phyloP scores from a whole-genome alignment of 208 protist genomes.

The Kentomonas sorsogonicus region DNA sequence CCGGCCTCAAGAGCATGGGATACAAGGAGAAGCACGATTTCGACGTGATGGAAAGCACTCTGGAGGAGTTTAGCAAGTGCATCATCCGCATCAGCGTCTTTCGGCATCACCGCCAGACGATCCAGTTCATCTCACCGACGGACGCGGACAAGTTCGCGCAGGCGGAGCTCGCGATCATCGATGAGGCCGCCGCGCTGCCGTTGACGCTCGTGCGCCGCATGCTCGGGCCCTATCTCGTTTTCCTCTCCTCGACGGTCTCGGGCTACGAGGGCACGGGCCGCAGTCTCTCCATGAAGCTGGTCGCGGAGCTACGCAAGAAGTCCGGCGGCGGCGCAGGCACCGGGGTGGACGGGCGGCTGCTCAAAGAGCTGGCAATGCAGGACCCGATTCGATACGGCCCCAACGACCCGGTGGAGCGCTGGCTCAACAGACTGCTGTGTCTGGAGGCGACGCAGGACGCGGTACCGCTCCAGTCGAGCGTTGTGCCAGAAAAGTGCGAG shows the following conservation, averaged over 20 bases:
- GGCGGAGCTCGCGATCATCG: conserved; percentile 98
- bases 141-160: conserved; percentile 92
- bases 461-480: conserved; percentile 43
- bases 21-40: conserved; percentile 98
- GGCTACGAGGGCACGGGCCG: conserved; percentile 99
- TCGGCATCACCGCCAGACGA: conserved; percentile 96
- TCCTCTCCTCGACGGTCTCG: conserved; percentile 98
- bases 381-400: conserved; percentile 98
- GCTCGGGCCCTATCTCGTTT: conserved; percentile 97
- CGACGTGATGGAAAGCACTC: conserved; percentile 92
- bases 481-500: conserved; percentile 95
- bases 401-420: conserved; percentile 95
- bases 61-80: conserved; percentile 93
- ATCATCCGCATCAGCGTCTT: conserved; percentile 98
- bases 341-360: conserved; percentile 33
- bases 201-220: conserved; percentile 96
- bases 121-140: conserved; percentile 96
- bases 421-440: conserved; percentile 98
- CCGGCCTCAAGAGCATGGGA: conserved; percentile 93
- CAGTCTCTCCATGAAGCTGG: conserved; percentile 99
- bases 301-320: conserved; percentile 95
- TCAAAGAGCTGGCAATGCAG: conserved; percentile 93
- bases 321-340: conserved; percentile 8
- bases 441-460: conserved; percentile 90
- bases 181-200: conserved; percentile 99